phyloP scores from a whole-genome alignment of 129 eudicot species.

The sunflower (Helianthus annuus) region HanXRQr2.0-SUNRISE NC_035434.2:21983841-21984340 shows the following conservation, averaged over 20 bases:
- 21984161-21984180: slow-evolving; percentile 59
- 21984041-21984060: slow-evolving; percentile 47
- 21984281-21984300: slow-evolving; percentile 55
- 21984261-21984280: slow-evolving; percentile 36
- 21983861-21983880: slow-evolving; percentile 10
- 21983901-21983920: slow-evolving; percentile 50
- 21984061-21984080: slow-evolving; percentile 50
- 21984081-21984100: slow-evolving; percentile 62
- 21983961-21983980: slow-evolving; percentile 55
- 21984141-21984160: slow-evolving; percentile 50
- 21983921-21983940: slow-evolving; percentile 54
- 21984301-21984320: slow-evolving; percentile 75
- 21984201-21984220: slow-evolving; percentile 36
- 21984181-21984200: slow-evolving; percentile 59
- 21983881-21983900: slow-evolving; percentile 16
- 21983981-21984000: slow-evolving; percentile 57
- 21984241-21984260: slow-evolving; percentile 37
- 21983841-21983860: not conserved
- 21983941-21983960: slow-evolving; percentile 48
- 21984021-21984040: slow-evolving; percentile 44
- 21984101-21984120: slow-evolving; percentile 40
- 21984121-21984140: slow-evolving; percentile 34
- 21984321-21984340: slow-evolving; percentile 47
- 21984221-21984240: slow-evolving; percentile 36
- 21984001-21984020: slow-evolving; percentile 38